Evolutionary conservation across 2,329 filamentous ascomycete genomes (phyloP).

Genomic region (Stachybotrys elegans): DNA sequence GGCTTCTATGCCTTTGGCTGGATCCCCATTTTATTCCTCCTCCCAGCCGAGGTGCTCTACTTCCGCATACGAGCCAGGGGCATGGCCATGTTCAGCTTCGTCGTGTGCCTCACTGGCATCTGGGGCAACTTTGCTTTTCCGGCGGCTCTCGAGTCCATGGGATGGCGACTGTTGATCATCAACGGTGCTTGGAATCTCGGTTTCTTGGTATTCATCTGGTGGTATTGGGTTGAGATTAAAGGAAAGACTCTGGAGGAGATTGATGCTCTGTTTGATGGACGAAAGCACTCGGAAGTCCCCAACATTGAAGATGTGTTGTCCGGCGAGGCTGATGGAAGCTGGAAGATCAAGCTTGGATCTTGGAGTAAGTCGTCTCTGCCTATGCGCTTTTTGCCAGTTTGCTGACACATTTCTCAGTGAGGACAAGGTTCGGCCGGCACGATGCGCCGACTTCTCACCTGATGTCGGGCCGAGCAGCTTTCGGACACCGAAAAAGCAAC

Average conservation of each 20-base stretch:
- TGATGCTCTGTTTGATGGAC: constrained; percentile 22
- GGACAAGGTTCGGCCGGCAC: not conserved
- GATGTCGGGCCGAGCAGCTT: too few relatives aligned
- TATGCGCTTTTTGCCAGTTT: not conserved
- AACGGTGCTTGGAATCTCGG: not conserved
- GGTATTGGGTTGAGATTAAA: constrained; percentile 32
- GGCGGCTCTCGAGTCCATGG: not conserved
- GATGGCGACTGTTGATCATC: not conserved
- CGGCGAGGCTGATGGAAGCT: constrained; percentile 3
- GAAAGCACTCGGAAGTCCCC: constrained; percentile 9
- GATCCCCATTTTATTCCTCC: not conserved
- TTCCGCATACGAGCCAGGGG: constrained; percentile 5
- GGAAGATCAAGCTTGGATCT: not conserved
- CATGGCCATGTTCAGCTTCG: constrained; percentile 3
- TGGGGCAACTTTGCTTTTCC: not conserved
- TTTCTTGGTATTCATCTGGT: not conserved
- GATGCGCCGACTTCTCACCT: not conserved
- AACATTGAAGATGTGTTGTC: constrained; percentile 13
- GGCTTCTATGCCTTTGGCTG: not conserved
- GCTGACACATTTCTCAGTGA: not conserved
- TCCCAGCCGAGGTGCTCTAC: constrained; percentile 5
- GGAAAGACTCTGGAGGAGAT: constrained; percentile 40
- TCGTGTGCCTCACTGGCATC: constrained; percentile 3
- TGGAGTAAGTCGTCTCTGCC: not conserved
- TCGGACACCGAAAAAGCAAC: too few relatives aligned